Base-by-base conservation (phyloP, 495 filamentous ascomycete genomes). In the Neurospora tetraspora region DNA sequence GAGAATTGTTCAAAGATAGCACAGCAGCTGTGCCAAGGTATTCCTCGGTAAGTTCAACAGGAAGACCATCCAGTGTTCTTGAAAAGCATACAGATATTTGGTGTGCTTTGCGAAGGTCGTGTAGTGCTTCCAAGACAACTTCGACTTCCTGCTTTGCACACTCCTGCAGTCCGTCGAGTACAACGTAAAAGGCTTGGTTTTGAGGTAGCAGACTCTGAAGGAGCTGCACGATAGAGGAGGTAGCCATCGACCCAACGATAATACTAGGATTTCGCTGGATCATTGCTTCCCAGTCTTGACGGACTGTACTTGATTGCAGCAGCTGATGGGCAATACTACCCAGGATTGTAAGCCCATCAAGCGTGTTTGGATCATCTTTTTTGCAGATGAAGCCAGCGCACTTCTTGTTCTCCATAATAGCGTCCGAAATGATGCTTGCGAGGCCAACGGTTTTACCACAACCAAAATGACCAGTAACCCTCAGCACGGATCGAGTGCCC, bases 391-490 rank as follows among this genome's bases (percentile, higher is more conserved):
- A 73, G 1, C 40, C 23, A 3, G 68, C 68, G 34, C 11, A 43
- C 1, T 23, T 20, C 3, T 10, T 38, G 20, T 73, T 20, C 2
- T 2, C 34, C 14, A 59, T n/a, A 1, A 8, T 0, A 18, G 27
- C 4, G 9, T 73, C 72, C 0, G 72, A 12, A 6, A 36, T 43
- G 38, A 73, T 73, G 61, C 0, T 70, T 0, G 72, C 69, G 4
- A 73, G 16, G 12, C 40, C 72, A 9, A 73, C 72, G 0, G 72
- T 73, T 40, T 73, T 73, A 6, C 72, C 72, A 20, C 72, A 43
- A 1, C 72, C 72, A 12, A 73, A 1, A 6, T 59, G 20, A 0
- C 72, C 72, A 0, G 69, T 61, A 20, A 71, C 18, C 4, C n/a
- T 2, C 2, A 73, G 39, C 2, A 42, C 27, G 6, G 65, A 69